These are phyloP conservation scores for Talaromyces sp. DNA, from an alignment of 2,329 filamentous ascomycete species.

Conservation along the genomic window DNA sequence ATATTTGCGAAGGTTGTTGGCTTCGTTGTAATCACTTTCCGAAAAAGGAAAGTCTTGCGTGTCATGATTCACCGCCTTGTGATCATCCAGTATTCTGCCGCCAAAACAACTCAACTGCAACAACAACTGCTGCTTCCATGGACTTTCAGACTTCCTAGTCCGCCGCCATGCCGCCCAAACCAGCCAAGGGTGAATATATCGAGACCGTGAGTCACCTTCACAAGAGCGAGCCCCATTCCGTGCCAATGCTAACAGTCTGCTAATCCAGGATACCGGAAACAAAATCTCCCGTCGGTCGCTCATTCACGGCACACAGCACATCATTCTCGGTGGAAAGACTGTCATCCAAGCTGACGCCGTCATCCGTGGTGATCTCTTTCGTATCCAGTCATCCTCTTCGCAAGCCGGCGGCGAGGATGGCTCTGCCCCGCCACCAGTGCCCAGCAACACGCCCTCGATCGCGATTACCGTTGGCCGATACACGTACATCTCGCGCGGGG, in stretches of 20 bases:
- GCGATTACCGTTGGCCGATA: constrained; percentile 85
- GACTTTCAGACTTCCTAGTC: neutral
- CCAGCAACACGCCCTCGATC: constrained; percentile 20
- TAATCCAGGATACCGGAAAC: constrained; percentile 84
- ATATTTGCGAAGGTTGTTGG: neutral
- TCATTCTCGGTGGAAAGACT: constrained; percentile 92
- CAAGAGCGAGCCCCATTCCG: constrained; percentile 9
- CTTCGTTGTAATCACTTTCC: neutral
- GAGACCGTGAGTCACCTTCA: constrained; percentile 64
- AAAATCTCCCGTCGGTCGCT: constrained; percentile 90
- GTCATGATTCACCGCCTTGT: neutral
- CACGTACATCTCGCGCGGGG: constrained; percentile 76
- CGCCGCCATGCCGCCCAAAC: constrained; percentile 63
- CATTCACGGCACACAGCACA: constrained; percentile 93
- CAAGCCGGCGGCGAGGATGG: neutral
- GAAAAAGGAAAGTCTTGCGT: neutral
- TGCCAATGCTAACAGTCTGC: neutral
- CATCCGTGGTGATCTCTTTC: constrained; percentile 81
- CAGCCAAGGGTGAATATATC: constrained; percentile 86
- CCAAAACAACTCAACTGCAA: neutral
- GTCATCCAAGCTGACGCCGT: constrained; percentile 94
- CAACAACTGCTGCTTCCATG: neutral
- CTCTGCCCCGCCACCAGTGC: constrained; percentile 20
- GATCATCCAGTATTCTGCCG: neutral
- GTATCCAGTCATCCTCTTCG: constrained; percentile 36